Percentiles rank a stretch among this genome's conserved stretches.
These are phyloP conservation scores for Agarophyton chilense DNA, from an alignment of 23 red algal species.

Conservation along the genomic window DNA sequence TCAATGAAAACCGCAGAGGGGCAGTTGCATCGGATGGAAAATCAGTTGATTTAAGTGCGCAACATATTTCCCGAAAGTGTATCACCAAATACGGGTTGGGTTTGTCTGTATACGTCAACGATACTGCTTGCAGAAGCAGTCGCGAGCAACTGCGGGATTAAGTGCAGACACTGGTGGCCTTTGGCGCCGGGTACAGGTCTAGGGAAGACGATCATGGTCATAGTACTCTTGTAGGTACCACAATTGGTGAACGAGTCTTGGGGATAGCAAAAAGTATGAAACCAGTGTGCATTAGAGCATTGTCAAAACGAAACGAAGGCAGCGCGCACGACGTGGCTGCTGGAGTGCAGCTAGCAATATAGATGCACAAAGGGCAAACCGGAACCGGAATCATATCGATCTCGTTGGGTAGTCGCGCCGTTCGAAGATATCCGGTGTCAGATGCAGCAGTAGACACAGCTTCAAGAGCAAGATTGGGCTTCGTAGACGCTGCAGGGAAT, in stretches of 20 bases:
- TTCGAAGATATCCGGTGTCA: conserved; percentile 15
- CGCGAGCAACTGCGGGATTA: conserved; percentile 42
- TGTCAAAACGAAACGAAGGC: conserved; percentile 32
- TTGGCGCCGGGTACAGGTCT: neutral
- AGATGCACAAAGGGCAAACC: conserved; percentile 12
- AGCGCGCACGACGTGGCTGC: conserved; percentile 56
- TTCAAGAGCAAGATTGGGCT: conserved; percentile 23
- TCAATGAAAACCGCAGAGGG: neutral
- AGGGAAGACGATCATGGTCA: conserved; percentile 66
- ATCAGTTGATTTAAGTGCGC: neutral
- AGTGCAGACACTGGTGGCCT: conserved; percentile 12
- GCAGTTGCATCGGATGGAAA: neutral
- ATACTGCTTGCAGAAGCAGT: conserved; percentile 59
- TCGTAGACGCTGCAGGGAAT: conserved; percentile 66
- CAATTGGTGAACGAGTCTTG: conserved; percentile 21
- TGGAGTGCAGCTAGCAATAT: conserved; percentile 45
- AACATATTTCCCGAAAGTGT: neutral
- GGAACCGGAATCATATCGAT: conserved; percentile 35
- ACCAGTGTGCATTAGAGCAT: conserved; percentile 62
- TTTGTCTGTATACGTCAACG: conserved; percentile 60
- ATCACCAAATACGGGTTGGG: conserved; percentile 12
- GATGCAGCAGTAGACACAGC: conserved; percentile 50
- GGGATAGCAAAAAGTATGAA: conserved; percentile 16
- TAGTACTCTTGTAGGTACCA: conserved; percentile 62
- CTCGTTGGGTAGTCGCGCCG: conserved; percentile 33